phyloP scores from a whole-genome alignment of 2,329 filamentous ascomycete species.

The Colletotrichum lentis region DNA sequence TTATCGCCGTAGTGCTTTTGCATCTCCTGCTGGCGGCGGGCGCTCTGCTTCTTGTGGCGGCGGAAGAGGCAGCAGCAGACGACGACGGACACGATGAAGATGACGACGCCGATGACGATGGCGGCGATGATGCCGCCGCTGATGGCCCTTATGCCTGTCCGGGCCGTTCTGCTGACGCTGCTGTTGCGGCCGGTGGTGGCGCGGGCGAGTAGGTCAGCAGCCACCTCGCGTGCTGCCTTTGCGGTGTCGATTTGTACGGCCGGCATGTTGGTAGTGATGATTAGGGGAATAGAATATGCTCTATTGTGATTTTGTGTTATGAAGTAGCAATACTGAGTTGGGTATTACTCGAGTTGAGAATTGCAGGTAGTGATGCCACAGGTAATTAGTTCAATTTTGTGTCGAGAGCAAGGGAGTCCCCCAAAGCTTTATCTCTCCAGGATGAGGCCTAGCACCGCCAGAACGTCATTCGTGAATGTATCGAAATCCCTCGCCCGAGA shows the following conservation, averaged over 20 bases:
- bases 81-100: conserved; percentile 1
- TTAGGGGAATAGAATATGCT: neutral
- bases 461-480: conserved; percentile 9
- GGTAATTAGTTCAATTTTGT: no score
- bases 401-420: neutral
- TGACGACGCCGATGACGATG: conserved; percentile 12
- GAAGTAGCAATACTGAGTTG: no score
- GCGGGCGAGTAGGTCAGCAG: neutral
- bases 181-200: neutral
- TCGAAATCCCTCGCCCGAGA: neutral
- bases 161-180: neutral
- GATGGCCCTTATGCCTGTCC: neutral
- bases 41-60: conserved; percentile 11
- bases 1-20: conserved; percentile 30
- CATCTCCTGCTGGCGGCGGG: conserved; percentile 20
- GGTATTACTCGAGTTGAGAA: no score
- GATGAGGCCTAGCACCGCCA: neutral
- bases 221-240: neutral
- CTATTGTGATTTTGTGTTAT: neutral
- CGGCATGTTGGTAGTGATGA: conserved; percentile 11
- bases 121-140: conserved; percentile 30
- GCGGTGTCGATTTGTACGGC: conserved; percentile 6
- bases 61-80: conserved; percentile 9
- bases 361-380: no score
- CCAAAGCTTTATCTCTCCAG: neutral